Conservation (phyloP, 495 filamentous ascomycete species). For the Xylaria scruposa region DNA sequence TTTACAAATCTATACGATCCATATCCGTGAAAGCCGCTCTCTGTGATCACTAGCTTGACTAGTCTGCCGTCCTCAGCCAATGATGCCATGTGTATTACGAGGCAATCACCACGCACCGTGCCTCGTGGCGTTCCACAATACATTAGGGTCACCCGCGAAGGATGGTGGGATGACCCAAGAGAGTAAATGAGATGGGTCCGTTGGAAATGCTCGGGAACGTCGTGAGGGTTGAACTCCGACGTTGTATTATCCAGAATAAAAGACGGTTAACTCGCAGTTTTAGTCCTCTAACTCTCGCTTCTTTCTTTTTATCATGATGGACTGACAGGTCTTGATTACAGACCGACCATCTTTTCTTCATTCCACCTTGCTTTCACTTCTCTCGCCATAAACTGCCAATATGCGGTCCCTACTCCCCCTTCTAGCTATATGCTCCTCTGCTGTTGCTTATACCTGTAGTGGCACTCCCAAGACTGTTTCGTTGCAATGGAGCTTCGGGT, state of each 20-base stretch:
- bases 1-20: neutral
- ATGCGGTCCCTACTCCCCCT: slow-evolving; percentile 13
- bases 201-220: neutral
- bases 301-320: neutral
- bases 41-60: too few species aligned
- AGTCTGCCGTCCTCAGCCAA: neutral
- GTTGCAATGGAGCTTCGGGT: slow-evolving; percentile 68
- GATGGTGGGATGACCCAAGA: neutral
- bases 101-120: slow-evolving; percentile 8
- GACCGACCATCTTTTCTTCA: neutral
- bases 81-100: neutral
- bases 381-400: too few species aligned
- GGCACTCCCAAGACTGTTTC: slow-evolving; percentile 33
- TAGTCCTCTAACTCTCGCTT: too few species aligned
- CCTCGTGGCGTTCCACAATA: slow-evolving; percentile 1
- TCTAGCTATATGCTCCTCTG: neutral
- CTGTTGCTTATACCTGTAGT: slow-evolving; percentile 8
- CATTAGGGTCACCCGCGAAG: neutral
- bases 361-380: neutral
- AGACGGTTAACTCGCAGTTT: neutral
- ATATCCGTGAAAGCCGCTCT: neutral
- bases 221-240: neutral
- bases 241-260: neutral
- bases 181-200: neutral
- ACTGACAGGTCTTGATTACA: neutral